Conservation (phyloP, 164 flowering plant genomes). For the Nymphaea thermarum region DNA sequence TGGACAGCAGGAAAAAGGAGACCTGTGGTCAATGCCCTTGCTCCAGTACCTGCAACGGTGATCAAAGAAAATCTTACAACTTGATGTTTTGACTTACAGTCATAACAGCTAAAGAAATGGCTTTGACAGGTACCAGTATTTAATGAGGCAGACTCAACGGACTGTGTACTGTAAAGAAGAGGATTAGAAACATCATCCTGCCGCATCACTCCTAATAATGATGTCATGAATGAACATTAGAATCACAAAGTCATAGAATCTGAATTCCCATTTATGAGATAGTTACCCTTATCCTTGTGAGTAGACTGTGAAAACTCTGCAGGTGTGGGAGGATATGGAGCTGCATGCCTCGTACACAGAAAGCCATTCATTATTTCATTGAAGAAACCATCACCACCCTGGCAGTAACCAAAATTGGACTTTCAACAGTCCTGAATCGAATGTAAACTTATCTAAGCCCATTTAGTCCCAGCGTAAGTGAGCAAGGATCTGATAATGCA, state of each 20-base stretch:
- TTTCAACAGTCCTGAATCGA: too few species aligned
- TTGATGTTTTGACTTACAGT: background rate
- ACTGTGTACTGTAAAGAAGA: constrained; percentile 27
- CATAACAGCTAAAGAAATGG: background rate
- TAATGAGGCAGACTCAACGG: constrained; percentile 15
- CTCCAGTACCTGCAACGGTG: constrained; percentile 28
- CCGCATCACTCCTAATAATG: background rate
- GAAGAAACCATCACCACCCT: constrained; percentile 99
- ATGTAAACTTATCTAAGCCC: too few species aligned
- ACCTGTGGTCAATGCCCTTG: background rate
- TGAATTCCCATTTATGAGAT: background rate
- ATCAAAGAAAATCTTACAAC: constrained; percentile 3
- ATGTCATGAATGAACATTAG: background rate
- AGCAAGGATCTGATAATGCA: too few species aligned
- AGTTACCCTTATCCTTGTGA: constrained; percentile 3
- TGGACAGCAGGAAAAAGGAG: background rate
- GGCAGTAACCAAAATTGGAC: constrained; percentile 2
- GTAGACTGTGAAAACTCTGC: constrained; percentile 29
- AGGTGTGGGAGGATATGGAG: constrained; percentile 73
- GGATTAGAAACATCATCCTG: constrained; percentile 37
- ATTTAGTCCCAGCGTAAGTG: too few species aligned
- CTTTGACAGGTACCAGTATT: constrained; percentile 28
- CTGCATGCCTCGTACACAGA: constrained; percentile 56
- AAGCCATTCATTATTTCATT: constrained; percentile 89
- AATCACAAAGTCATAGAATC: too few species aligned